Evolutionary conservation across 257 asterid species (phyloP).

Genomic region (Misopates orontium): DNA sequence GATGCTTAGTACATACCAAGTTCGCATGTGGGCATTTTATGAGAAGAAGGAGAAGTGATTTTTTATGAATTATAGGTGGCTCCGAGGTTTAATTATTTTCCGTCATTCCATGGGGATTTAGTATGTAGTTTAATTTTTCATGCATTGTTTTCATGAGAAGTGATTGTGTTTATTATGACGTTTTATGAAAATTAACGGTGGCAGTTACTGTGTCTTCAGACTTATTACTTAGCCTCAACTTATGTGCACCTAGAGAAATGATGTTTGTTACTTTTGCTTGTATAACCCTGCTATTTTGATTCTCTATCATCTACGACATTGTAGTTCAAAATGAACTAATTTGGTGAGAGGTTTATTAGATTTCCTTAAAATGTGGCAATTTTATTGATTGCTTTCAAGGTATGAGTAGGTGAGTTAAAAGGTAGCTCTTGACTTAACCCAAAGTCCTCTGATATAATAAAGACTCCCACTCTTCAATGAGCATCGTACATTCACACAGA

Average conservation of each 20-base stretch:
- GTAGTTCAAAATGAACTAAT: not conserved
- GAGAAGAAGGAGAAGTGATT: too few relatives aligned
- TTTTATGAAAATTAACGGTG: not conserved
- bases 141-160: too few relatives aligned
- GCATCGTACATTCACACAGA: not conserved
- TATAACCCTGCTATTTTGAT: not conserved
- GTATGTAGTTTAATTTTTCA: too few relatives aligned
- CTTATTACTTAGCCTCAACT: not conserved
- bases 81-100: too few relatives aligned
- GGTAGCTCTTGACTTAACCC: not conserved
- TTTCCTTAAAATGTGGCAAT: conserved; percentile 11
- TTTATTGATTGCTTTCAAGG: not conserved
- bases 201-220: not conserved
- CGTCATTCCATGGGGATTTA: too few relatives aligned
- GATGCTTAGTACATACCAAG: too few relatives aligned
- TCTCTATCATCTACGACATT: not conserved
- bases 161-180: too few relatives aligned
- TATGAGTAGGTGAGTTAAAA: not conserved
- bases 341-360: not conserved
- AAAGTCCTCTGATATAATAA: not conserved
- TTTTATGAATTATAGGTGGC: too few relatives aligned
- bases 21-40: too few relatives aligned
- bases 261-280: not conserved
- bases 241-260: not conserved
- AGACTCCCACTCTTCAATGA: not conserved